Evolutionary conservation across 768 basidiomycete genomes (phyloP), one percentile per base, ranked within the genome.

Genomic region (Boletus insuetus): DNA sequence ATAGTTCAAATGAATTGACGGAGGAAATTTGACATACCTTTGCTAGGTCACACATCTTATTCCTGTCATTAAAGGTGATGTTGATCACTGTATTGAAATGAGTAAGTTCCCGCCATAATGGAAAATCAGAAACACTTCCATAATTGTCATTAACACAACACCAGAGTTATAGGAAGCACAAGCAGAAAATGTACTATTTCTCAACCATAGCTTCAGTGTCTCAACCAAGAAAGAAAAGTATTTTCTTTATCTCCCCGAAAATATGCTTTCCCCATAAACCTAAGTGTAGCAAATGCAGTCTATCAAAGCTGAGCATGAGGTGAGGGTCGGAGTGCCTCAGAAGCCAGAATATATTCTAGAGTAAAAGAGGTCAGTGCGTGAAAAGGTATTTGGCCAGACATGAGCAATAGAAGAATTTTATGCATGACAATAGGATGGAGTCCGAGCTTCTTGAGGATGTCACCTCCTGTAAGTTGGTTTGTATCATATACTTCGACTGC

Each of bases 271-370:
- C 61, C 50, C 65, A 71, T 4, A 75, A 29, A 1, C 77, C 78
- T 22, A 45, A 49, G 45, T 69, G 49, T 49, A 74, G 63, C 10
- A 56, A 61, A 57, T 80, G 78, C 12, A 79, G 64, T 3, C 61
- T 61, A 58, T 81, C 77, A 49, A 72, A 79, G 9, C 72, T 73
- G 4, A 73, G 22, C 22, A 73, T 69, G 6, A 34, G 19, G 48
- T 74, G 57, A 9, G 72, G 71, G 58, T 77, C 73, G 5, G 72
- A 75, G 53, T 64, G 32, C 17, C 24, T 38, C 16, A 79, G 34
- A 0, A 24, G 41, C 75, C 75, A 79, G 54, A 79, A 79, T 5
- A 71, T 67, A 64, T 77, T 79, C 75, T 49, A 35, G 14, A 11
- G n/a, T 35, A 24, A 20, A 11, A 20, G 17, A 45, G 17, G 16